Evolutionary conservation across 306 rosid species (phyloP).

Genomic region (Glycine tomentella): DNA sequence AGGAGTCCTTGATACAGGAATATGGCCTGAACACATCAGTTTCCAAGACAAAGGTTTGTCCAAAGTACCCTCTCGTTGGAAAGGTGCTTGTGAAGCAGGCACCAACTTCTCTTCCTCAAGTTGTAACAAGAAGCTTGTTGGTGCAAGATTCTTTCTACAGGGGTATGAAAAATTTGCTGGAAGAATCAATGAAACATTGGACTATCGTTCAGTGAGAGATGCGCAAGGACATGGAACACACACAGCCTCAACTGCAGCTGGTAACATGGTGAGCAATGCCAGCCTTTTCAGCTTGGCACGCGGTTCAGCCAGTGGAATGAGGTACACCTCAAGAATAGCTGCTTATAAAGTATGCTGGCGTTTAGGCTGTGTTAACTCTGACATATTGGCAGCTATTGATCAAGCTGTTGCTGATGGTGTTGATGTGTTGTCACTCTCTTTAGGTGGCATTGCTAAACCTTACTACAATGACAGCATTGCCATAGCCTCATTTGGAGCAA

Average conservation of each 20-base stretch:
- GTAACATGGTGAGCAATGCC: slow-evolving; percentile 54
- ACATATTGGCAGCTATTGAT: slow-evolving; percentile 69
- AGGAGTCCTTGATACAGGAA: slow-evolving; percentile 67
- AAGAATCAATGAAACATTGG: slow-evolving; percentile 54
- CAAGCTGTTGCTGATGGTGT: slow-evolving; percentile 67
- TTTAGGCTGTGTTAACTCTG: slow-evolving; percentile 60
- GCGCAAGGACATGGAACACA: slow-evolving; percentile 72
- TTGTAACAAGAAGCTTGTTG: slow-evolving; percentile 69
- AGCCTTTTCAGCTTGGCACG: slow-evolving; percentile 52
- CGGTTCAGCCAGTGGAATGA: slow-evolving; percentile 69
- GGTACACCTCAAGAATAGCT: slow-evolving; percentile 63
- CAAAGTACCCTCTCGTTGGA: slow-evolving; percentile 61
- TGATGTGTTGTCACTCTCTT: slow-evolving; percentile 70
- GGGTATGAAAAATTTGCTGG: slow-evolving; percentile 65
- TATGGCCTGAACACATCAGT: slow-evolving; percentile 79
- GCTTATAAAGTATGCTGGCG: slow-evolving; percentile 75
- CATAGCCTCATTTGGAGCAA: slow-evolving; percentile 70
- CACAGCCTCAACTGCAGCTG: slow-evolving; percentile 74
- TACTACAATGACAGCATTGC: slow-evolving; percentile 62
- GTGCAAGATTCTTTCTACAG: slow-evolving; percentile 59
- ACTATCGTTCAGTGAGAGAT: slow-evolving; percentile 62
- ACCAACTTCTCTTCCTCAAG: slow-evolving; percentile 56
- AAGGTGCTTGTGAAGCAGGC: slow-evolving; percentile 67
- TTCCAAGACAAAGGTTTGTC: slow-evolving; percentile 59
- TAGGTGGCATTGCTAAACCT: slow-evolving; percentile 59